Evolutionary conservation across 805 yeast genomes (phyloP).

Genomic region (Candida tallmaniae): DNA sequence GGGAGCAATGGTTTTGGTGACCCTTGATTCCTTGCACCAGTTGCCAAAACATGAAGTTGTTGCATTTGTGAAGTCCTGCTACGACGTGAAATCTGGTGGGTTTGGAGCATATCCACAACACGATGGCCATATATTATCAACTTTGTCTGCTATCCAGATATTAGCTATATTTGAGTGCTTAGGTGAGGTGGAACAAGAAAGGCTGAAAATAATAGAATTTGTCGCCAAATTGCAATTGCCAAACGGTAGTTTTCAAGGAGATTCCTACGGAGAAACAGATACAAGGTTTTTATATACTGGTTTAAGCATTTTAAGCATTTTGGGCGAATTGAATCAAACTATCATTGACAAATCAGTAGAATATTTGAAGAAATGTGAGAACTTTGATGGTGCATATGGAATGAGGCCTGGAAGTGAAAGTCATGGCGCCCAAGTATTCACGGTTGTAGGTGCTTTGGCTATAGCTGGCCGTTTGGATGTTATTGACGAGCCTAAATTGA

Average conservation of each 20-base stretch:
- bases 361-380: constrained; percentile 67
- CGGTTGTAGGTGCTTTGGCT: constrained; percentile 78
- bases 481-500: constrained; percentile 35
- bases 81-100: constrained; percentile 59
- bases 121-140: constrained; percentile 81
- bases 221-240: constrained; percentile 42
- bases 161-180: constrained; percentile 61
- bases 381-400: constrained; percentile 97
- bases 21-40: constrained; percentile 49
- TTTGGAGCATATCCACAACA: constrained; percentile 88
- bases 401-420: constrained; percentile 91
- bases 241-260: constrained; percentile 85
- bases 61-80: constrained; percentile 66
- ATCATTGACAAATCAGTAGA: constrained; percentile 58
- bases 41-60: constrained; percentile 61
- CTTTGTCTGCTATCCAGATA: constrained; percentile 83
- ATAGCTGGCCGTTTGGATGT: constrained; percentile 58
- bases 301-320: constrained; percentile 63
- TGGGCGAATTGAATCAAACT: constrained; percentile 57
- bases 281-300: constrained; percentile 87
- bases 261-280: constrained; percentile 86
- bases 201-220: constrained; percentile 24
- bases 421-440: constrained; percentile 89
- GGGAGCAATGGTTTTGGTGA: constrained; percentile 78
- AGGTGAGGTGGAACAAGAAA: constrained; percentile 32